phyloP scores from a whole-genome alignment of 148 eudicot species.

The Nyssa sinensis region DNA sequence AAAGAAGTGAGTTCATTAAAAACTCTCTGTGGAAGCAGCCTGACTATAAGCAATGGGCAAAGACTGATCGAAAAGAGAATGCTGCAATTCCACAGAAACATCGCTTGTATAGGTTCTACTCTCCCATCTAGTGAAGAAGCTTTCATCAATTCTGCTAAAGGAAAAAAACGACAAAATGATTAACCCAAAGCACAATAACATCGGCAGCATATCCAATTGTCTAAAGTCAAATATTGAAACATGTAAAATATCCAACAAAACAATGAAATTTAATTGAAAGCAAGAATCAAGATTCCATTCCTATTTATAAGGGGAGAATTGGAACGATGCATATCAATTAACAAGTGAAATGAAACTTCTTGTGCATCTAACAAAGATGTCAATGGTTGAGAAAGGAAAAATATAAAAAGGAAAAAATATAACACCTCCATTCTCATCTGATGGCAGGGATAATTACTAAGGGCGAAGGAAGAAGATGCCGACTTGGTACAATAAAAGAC shows the following conservation, averaged over 20 bases:
- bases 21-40: constrained; percentile 72
- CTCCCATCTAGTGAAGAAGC: constrained; percentile 18
- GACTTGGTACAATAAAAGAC: background rate
- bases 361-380: background rate
- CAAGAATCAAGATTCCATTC: background rate
- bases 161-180: background rate
- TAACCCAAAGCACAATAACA: background rate
- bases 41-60: constrained; percentile 71
- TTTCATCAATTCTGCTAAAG: constrained; percentile 24
- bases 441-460: background rate
- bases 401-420: no score
- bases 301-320: background rate
- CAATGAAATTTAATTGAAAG: background rate
- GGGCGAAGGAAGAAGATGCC: background rate
- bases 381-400: background rate
- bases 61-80: constrained; percentile 55
- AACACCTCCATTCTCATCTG: background rate
- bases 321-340: background rate
- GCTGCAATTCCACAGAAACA: constrained; percentile 27
- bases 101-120: constrained; percentile 13
- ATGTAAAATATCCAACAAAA: background rate
- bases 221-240: background rate
- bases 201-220: background rate
- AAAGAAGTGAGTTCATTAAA: constrained; percentile 57
- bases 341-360: background rate